A percentile compares a stretch with the other conserved stretches of the same genome.
phyloP scores from a whole-genome alignment of 129 eudicot species.

The Kitagawia praeruptora region DNA sequence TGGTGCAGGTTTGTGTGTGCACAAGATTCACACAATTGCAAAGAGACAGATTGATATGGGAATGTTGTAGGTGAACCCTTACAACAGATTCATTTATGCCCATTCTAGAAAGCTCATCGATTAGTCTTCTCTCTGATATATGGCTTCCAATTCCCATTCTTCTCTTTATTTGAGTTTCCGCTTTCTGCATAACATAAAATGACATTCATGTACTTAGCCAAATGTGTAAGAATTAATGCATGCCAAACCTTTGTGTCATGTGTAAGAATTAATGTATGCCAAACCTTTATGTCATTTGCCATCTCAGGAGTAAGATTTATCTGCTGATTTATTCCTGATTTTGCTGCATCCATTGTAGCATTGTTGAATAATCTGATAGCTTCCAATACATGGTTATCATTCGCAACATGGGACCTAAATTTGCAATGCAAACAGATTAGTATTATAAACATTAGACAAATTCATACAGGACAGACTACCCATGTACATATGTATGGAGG shows the following conservation, averaged over 20 bases:
- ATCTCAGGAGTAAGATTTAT: constrained; percentile 83
- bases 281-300: constrained; percentile 93
- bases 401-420: constrained; percentile 69
- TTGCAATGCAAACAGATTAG: neutral
- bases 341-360: constrained; percentile 96
- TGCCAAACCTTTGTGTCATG: constrained; percentile 71
- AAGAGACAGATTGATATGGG: neutral
- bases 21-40: neutral
- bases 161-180: constrained; percentile 87
- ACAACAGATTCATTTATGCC: constrained; percentile 86
- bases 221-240: constrained; percentile 2
- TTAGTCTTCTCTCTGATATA: constrained; percentile 89
- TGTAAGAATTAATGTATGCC: constrained; percentile 3
- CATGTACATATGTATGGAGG: neutral
- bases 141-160: constrained; percentile 97
- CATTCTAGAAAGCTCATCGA: constrained; percentile 86
- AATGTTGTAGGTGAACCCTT: constrained; percentile 17
- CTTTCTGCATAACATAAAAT: constrained; percentile 54
- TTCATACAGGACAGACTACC: neutral
- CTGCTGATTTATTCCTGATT: constrained; percentile 82
- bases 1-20: neutral
- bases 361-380: constrained; percentile 74
- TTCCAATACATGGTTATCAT: constrained; percentile 62
- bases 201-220: neutral
- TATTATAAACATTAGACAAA: neutral